phyloP scores from a whole-genome alignment of 345 rosid species.

The Cardiospermum halicacabum region DNA sequence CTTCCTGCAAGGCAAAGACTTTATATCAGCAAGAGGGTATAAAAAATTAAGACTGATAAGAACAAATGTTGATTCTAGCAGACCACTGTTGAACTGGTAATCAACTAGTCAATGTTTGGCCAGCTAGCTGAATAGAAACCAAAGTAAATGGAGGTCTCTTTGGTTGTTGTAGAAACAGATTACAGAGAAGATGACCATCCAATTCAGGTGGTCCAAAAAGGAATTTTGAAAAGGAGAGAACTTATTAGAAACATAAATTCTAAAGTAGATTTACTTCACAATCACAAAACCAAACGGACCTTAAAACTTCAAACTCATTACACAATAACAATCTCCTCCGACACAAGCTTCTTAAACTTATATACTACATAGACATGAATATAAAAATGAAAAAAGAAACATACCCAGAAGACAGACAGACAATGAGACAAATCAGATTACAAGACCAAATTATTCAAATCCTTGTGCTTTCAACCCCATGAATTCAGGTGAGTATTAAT shows the following conservation, averaged over 20 bases:
- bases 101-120: neutral
- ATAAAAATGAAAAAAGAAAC: neutral
- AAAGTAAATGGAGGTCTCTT: neutral
- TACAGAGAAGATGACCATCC: slow-evolving; percentile 4
- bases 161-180: neutral
- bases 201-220: neutral
- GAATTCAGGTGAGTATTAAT: slow-evolving; percentile 18
- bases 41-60: neutral
- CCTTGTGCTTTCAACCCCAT: slow-evolving; percentile 45
- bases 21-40: no score
- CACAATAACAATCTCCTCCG: slow-evolving; percentile 3
- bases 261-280: slow-evolving; percentile 8
- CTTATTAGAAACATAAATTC: slow-evolving; percentile 2
- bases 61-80: neutral
- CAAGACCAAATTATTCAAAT: slow-evolving; percentile 19
- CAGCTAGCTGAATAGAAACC: slow-evolving; percentile 4
- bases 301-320: slow-evolving; percentile 12
- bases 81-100: neutral
- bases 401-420: slow-evolving; percentile 13
- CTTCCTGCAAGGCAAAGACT: neutral
- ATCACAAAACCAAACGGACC: slow-evolving; percentile 7
- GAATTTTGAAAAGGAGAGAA: neutral
- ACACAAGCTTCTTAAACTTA: slow-evolving; percentile 18
- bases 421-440: slow-evolving; percentile 27
- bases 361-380: slow-evolving; percentile 3